A percentile compares a stretch with the other conserved stretches of the same genome.
Conservation (phyloP, 2,329 filamentous ascomycete species). For the Cladosporium sp. region DNA sequence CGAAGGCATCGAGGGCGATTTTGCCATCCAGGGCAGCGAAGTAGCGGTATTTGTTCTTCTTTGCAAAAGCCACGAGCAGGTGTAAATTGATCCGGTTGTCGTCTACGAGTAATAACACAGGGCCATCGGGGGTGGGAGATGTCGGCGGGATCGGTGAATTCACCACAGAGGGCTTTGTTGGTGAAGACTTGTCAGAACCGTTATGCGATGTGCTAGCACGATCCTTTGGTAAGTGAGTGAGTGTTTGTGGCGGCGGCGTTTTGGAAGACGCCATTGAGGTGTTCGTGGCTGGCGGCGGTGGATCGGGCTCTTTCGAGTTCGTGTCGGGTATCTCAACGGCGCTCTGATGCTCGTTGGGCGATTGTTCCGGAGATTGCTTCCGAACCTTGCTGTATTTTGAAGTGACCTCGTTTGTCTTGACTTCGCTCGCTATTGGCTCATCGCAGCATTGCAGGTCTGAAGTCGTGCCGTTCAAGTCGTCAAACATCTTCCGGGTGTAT, state of each 20-base stretch:
- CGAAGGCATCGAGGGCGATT: conserved; percentile 40
- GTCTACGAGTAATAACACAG: conserved; percentile 33
- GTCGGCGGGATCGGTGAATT: not conserved
- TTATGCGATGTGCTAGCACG: not conserved
- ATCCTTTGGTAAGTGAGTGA: not conserved
- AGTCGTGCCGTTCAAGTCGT: not conserved
- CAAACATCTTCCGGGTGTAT: not conserved
- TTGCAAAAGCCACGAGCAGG: conserved; percentile 33
- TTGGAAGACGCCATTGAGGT: not conserved
- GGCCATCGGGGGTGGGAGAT: not conserved
- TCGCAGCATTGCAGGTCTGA: not conserved
- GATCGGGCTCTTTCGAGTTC: not conserved
- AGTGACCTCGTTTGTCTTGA: not conserved
- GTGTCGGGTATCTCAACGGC: not conserved
- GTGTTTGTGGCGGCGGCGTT: no score
- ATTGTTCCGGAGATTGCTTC: not conserved
- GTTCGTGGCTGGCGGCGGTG: not conserved
- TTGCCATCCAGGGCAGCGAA: conserved; percentile 49
- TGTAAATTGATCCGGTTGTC: conserved; percentile 26
- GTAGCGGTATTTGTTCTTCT: conserved; percentile 40
- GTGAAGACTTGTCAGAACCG: not conserved
- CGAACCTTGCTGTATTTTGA: no score
- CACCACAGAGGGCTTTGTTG: not conserved
- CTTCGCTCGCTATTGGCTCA: not conserved
- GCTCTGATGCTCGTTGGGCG: not conserved